Conservation (phyloP, 139 green algal species). For the Chlamydomonas eustigma region DNA sequence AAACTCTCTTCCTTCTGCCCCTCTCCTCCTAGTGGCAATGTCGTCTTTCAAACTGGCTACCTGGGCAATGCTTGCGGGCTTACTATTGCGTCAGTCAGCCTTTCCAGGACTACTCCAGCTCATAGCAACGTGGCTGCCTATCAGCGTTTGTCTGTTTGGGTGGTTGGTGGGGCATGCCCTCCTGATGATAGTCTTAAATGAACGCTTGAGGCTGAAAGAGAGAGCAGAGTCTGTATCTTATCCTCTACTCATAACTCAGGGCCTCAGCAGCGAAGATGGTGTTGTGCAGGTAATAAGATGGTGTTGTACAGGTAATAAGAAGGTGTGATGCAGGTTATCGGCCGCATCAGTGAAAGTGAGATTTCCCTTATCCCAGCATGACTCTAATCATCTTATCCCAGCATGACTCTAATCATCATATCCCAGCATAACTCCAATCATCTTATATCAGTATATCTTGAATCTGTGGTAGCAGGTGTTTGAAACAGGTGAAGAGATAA, state of each 20-base stretch:
- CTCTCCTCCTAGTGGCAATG: no score
- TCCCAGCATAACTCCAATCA: no score
- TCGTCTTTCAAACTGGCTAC: not conserved
- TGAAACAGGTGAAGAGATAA: no score
- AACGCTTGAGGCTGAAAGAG: conserved; percentile 14
- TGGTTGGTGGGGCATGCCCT: conserved; percentile 12
- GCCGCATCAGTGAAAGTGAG: no score
- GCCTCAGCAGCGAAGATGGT: not conserved
- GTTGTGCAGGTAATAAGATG: not conserved
- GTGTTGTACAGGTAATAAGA: no score
- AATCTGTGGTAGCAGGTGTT: no score
- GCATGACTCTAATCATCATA: no score
- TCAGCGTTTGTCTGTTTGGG: conserved; percentile 15
- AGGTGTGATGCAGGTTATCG: no score
- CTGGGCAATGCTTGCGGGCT: not conserved
- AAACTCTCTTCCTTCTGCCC: no score
- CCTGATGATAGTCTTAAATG: conserved; percentile 23
- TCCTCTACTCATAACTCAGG: not conserved
- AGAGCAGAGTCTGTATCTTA: not conserved
- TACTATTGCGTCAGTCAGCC: not conserved
- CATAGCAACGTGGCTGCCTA: not conserved
- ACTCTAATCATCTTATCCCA: no score
- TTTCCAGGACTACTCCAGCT: not conserved
- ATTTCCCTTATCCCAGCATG: no score
- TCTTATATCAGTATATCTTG: no score